Evolutionary conservation across 805 yeast genomes (phyloP), one percentile per base, ranked within the genome.

Genomic region (Lachancea meyersii): DNA sequence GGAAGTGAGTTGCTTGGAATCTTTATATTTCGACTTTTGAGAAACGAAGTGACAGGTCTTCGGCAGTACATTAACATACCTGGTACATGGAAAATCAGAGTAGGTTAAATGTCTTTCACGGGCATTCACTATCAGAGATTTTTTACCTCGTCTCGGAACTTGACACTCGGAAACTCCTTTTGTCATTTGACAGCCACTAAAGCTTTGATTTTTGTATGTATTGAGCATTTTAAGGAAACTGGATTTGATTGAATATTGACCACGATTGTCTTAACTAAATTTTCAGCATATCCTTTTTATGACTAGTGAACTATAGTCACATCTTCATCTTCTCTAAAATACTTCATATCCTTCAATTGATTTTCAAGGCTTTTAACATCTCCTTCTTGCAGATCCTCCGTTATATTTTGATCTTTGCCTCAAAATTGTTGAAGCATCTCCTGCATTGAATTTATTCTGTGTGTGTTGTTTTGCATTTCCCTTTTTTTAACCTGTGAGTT

Each of bases 101-200:
- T 5, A 11, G 13, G 16, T 16, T 17, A 16, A 13, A 11, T 10
- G 22, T 31, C 6, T 17, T 17, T 31, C 22, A 10, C 16, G 7
- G 7, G 14, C 7, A 9, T 14, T 14, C 8, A 24, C 8, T 24
- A 8, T 24, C 11, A 9, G 10, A 9, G 27, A 24, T 9, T 24
- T 8, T 11, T 38, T 39, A 20, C 37, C 23, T n/a, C n/a, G n/a
- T 32, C 44, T 47, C 10, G 50, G 34, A 20, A 47, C 24, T 34
- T 38, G 40, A 23, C 37, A 44, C 8, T 40, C 42, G 31, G 37
- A 38, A 20, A 27, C 21, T 23, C 44, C 41, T 28, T 35, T 47
- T 17, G 44, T 47, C 23, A 47, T 16, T 44, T 46, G 34, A 32
- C 40, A 22, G 35, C 30, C 10, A n/a, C n/a, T n/a, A n/a, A n/a